Base-by-base conservation (phyloP, 192 early-diverging fungal species). In the Coemansia sp. region DNA sequence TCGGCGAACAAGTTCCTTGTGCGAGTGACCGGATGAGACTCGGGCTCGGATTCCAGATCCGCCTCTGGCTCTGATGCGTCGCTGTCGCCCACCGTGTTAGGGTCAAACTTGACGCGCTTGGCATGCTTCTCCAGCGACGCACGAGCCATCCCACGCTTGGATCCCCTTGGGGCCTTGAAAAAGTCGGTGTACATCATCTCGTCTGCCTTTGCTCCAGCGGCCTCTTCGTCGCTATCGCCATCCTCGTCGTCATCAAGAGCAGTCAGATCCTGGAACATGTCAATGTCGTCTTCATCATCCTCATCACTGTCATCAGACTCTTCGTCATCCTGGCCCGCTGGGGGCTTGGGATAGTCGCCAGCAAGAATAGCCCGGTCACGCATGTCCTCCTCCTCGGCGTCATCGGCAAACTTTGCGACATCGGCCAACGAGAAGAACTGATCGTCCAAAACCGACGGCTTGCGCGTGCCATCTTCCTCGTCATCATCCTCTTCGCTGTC, bases 371-470 rank as follows among this genome's bases (percentile, higher is more conserved):
- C 86, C 33, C 83, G 74, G 31, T 85, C 78, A 31, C 72, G 69
- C 76, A 72, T 67, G 40, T 83, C 80, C 35, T 78, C 76, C 19
- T 85, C 68, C 41, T 85, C 86, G 19, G 84, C 76, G 68, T 95
- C 90, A 61, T 93, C 90, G 17, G 94, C 94, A 86, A 98, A 98
- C 67, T 83, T 76, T 34, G 94, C 92, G 85, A 97, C 87, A 64
- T 97, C 92, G 11, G 85, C 86, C n/a, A 93, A 72, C n/a, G 86
- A 89, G 73, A 99, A 99, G 71, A 98, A 98, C 17, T 95, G 90
- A 77, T 99, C 95, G 70, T 97, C 95, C 0, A 99, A 78, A 54
- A 89, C 87, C 29, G 91, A 90, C 3, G 57, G 70, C 68, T 85
- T 84, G 13, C 60, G 16, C 6, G 31, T 57, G 33, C 21, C 27